phyloP scores from a whole-genome alignment of 1,284 basidiomycete genomes.

The Puccinia horiana region DNA sequence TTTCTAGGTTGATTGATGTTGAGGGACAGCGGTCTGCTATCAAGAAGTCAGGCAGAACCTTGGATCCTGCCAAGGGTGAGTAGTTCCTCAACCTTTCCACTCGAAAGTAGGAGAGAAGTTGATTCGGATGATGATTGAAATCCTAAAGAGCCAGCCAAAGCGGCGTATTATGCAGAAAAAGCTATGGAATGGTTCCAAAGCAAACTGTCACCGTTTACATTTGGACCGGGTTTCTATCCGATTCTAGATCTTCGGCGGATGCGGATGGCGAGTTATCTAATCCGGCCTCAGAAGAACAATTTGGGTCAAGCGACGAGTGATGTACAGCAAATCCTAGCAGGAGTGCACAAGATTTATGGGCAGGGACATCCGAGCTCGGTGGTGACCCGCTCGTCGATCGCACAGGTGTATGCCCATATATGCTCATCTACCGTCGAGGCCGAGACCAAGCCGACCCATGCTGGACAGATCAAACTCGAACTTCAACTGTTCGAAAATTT shows the following conservation, averaged over 20 bases:
- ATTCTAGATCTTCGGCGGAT: conserved; percentile 42
- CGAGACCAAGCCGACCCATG: not conserved
- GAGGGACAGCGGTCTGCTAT: conserved; percentile 45
- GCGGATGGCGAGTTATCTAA: conserved; percentile 32
- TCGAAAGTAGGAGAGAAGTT: not conserved
- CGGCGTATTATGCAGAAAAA: conserved; percentile 46
- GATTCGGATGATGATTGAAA: not conserved
- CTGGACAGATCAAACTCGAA: conserved; percentile 22
- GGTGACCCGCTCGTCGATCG: conserved; percentile 23
- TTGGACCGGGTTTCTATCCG: conserved; percentile 45
- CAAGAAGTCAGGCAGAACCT: conserved; percentile 39
- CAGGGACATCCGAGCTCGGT: conserved; percentile 26
- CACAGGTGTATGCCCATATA: conserved; percentile 19
- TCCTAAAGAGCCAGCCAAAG: conserved; percentile 38
- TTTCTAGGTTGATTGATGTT: conserved; percentile 43
- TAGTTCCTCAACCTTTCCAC: not conserved
- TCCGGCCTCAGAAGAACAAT: conserved; percentile 20
- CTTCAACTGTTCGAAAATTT: conserved; percentile 26
- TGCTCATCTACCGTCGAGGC: conserved; percentile 27
- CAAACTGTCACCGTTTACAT: conserved; percentile 41
- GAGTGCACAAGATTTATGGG: conserved; percentile 32
- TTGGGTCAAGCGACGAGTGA: conserved; percentile 34
- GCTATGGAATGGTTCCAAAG: conserved; percentile 49
- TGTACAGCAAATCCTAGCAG: conserved; percentile 17
- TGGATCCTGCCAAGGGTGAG: conserved; percentile 39